These are phyloP conservation scores for Acacia melanoxylon DNA, from an alignment of 306 rosid species.

Conservation along the genomic window DNA sequence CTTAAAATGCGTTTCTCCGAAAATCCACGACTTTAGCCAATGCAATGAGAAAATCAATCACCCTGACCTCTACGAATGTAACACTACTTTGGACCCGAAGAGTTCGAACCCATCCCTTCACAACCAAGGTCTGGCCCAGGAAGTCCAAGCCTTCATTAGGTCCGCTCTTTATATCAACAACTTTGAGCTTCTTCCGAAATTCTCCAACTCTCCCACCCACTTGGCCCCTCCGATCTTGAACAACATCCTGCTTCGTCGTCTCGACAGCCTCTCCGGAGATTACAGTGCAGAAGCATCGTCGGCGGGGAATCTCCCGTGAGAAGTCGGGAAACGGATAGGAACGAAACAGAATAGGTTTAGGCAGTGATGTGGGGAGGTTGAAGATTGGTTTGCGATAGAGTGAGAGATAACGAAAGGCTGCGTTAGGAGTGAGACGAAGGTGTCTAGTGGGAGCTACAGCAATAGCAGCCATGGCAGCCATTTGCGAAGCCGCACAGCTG, in stretches of 20 bases:
- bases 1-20: not conserved
- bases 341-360: conserved; percentile 25
- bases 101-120: conserved; percentile 88
- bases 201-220: conserved; percentile 47
- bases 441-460: conserved; percentile 41
- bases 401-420: conserved; percentile 42
- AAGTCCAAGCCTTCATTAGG: conserved; percentile 53
- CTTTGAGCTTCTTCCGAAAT: conserved; percentile 79
- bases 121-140: conserved; percentile 58
- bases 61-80: conserved; percentile 75
- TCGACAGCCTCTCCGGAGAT: conserved; percentile 43
- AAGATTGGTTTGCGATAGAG: not conserved
- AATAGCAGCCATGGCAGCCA: conserved; percentile 49
- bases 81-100: conserved; percentile 78
- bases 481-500: conserved; percentile 10
- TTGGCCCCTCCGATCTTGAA: conserved; percentile 22
- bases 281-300: conserved; percentile 48
- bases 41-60: not conserved
- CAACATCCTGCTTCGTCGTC: conserved; percentile 29
- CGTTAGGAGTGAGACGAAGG: conserved; percentile 39
- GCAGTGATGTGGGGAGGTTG: not conserved
- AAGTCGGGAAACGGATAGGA: conserved; percentile 13
- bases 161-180: conserved; percentile 62
- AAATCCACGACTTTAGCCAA: conserved; percentile 1
- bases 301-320: not conserved